Percentiles rank a stretch among this genome's conserved stretches.
phyloP scores from a whole-genome alignment of 2,329 filamentous ascomycete genomes.

The Alternaria sp. region DNA sequence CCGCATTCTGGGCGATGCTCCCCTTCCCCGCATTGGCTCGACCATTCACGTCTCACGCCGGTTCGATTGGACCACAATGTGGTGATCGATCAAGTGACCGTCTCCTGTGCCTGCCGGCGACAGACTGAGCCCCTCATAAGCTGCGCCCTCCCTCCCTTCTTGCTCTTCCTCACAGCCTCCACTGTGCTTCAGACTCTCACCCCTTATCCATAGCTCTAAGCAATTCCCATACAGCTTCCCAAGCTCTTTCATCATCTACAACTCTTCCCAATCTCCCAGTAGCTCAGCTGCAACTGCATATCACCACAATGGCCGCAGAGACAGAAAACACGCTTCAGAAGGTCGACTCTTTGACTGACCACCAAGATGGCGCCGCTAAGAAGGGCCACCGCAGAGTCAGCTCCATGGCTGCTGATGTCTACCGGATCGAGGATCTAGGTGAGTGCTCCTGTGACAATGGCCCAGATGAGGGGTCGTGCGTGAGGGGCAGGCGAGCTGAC shows the following conservation, averaged over 20 bases:
- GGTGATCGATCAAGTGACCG: constrained; percentile 50
- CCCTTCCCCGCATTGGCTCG: constrained; percentile 32
- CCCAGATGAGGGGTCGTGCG: constrained; percentile 24
- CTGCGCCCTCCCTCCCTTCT: constrained; percentile 36
- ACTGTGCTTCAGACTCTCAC: constrained; percentile 32
- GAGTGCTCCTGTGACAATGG: constrained; percentile 50
- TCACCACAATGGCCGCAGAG: constrained; percentile 62
- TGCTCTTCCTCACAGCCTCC: constrained; percentile 34
- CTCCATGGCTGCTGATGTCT: constrained; percentile 75
- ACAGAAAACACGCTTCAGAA: constrained; percentile 71
- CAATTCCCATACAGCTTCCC: constrained; percentile 20
- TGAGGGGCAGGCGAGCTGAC: constrained; percentile 48
- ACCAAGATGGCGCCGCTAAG: constrained; percentile 69
- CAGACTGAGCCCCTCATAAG: constrained; percentile 46
- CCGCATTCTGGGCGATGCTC: constrained; percentile 31
- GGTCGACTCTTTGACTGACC: constrained; percentile 89
- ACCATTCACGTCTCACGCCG: constrained; percentile 41
- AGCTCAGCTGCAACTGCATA: constrained; percentile 15
- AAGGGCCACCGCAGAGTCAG: constrained; percentile 74
- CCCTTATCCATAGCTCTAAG: constrained; percentile 13
- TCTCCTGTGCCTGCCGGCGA: constrained; percentile 31
- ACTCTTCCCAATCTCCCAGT: constrained; percentile 14
- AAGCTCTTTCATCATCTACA: constrained; percentile 25
- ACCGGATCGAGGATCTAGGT: constrained; percentile 88
- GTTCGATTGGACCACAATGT: constrained; percentile 34